A percentile compares a stretch with the other conserved stretches of the same genome.
Evolutionary conservation across 768 basidiomycete genomes (phyloP).

Genomic region (Russula virescens): DNA sequence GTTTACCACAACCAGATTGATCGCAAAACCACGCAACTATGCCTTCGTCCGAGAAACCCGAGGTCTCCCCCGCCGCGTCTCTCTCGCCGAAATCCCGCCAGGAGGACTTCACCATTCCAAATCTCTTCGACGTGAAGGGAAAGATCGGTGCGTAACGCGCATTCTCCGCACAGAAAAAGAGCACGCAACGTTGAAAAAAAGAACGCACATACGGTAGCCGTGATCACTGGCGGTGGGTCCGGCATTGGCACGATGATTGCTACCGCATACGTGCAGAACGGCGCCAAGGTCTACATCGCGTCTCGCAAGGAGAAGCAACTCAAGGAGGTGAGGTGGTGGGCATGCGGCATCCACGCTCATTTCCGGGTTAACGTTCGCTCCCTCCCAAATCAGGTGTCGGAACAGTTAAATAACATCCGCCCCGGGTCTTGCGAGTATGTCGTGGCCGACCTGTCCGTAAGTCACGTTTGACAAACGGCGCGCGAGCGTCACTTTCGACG

Average conservation of each 20-base stretch:
- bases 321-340: slow-evolving; percentile 51
- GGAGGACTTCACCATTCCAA: slow-evolving; percentile 22
- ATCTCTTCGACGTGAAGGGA: slow-evolving; percentile 23
- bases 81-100: not conserved
- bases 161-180: not conserved
- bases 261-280: slow-evolving; percentile 74
- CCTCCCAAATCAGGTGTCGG: slow-evolving; percentile 28
- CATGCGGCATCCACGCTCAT: not conserved
- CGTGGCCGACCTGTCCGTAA: slow-evolving; percentile 64
- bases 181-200: not conserved
- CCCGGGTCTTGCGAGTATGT: slow-evolving; percentile 66
- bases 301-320: slow-evolving; percentile 76
- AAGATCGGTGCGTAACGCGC: slow-evolving; percentile 19
- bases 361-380: not conserved
- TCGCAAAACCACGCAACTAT: not conserved
- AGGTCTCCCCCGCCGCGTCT: not conserved
- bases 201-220: slow-evolving; percentile 39
- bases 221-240: slow-evolving; percentile 79
- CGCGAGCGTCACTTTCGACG: not conserved
- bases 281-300: slow-evolving; percentile 86
- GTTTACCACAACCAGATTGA: not conserved
- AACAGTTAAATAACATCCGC: slow-evolving; percentile 54
- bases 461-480: slow-evolving; percentile 30
- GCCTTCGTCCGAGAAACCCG: not conserved
- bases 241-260: slow-evolving; percentile 87